Percentiles rank a stretch among this genome's conserved stretches.
phyloP scores from a whole-genome alignment of 768 basidiomycete genomes.

The Cantharellus anzutake region DNA sequence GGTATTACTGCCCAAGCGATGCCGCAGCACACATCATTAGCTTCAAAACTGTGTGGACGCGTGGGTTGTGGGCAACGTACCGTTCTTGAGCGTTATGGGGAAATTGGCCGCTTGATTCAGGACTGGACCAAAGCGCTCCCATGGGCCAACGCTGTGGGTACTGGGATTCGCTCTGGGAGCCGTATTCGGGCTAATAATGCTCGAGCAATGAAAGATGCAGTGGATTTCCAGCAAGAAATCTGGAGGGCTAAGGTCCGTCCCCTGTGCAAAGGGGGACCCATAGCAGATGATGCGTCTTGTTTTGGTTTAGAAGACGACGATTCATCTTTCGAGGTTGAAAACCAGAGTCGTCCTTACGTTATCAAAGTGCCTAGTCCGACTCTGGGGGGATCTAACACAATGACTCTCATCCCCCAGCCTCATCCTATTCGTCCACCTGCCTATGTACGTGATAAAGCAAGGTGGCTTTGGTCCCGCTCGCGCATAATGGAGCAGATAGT shows the following conservation, averaged over 20 bases:
- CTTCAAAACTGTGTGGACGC: slow-evolving; percentile 33
- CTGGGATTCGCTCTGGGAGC: slow-evolving; percentile 16
- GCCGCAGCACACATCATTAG: slow-evolving; percentile 35
- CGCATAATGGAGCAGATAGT: neutral
- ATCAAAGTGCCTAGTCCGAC: neutral
- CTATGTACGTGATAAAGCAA: neutral
- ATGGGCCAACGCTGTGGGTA: slow-evolving; percentile 41
- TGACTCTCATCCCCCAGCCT: neutral
- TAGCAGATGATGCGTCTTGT: neutral
- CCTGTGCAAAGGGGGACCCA: neutral
- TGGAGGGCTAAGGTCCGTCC: slow-evolving; percentile 19
- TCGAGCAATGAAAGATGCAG: slow-evolving; percentile 43
- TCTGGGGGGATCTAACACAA: neutral
- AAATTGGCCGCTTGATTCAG: slow-evolving; percentile 38
- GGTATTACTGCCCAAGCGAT: slow-evolving; percentile 36
- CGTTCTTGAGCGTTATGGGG: slow-evolving; percentile 52
- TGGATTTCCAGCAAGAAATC: slow-evolving; percentile 47
- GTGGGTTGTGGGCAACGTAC: slow-evolving; percentile 31
- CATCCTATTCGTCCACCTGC: neutral
- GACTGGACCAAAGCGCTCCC: slow-evolving; percentile 45
- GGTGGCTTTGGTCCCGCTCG: neutral
- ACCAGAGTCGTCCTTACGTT: neutral
- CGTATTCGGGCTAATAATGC: slow-evolving; percentile 20
- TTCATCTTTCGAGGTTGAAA: neutral
- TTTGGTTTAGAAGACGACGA: neutral